Evolutionary conservation across 2,329 filamentous ascomycete genomes (phyloP), one percentile per base, ranked within the genome.

Genomic region (Sclerotiophoma versabilis): DNA sequence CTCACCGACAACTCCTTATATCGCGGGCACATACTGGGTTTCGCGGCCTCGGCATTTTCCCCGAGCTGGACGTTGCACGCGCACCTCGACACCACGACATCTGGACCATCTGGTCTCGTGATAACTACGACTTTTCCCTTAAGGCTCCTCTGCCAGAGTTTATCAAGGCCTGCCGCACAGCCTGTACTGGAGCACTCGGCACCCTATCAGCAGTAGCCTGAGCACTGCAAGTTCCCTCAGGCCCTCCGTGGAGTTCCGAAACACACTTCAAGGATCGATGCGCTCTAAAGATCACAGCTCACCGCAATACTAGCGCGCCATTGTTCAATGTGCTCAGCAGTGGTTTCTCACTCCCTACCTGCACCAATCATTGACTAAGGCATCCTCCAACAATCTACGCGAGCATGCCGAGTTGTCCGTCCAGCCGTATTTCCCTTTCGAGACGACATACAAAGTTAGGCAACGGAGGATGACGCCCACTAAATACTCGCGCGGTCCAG

Each of bases 401-500:
- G 65, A 73, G 54, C 54, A 74, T 74, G 71, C 62, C 62, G 60
- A 53, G 37, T 65, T 57, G 62, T 59, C 34, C 60, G 25, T 49
- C 54, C 56, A 50, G 20, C 49, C 34, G 42, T 39, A 45, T 59
- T 47, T 62, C 54, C 23, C 49, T 49, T 52, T 64, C 56, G 57
- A 67, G 58, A 62, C 63, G 62, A 56, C 65, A 67, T 64, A 68
- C 65, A 57, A 67, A 63, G 54, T 49, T 65, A 62, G 62, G 64
- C 46, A 64, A 63, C 62, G 65, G 67, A 65, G 65, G 63, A 70
- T 73, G 66, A 56, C 37, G 27, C 34, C 17, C 23, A 33, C 23
- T 9, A n/a, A 41, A 25, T 14, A 25, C 6, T 15, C 25, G 26
- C 12, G 20, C 14, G 34, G 34, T 26, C 29, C 39, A 32, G 41